Evolutionary conservation across 2,329 filamentous ascomycete genomes (phyloP).

Genomic region (Lasiodiplodia theobromae): DNA sequence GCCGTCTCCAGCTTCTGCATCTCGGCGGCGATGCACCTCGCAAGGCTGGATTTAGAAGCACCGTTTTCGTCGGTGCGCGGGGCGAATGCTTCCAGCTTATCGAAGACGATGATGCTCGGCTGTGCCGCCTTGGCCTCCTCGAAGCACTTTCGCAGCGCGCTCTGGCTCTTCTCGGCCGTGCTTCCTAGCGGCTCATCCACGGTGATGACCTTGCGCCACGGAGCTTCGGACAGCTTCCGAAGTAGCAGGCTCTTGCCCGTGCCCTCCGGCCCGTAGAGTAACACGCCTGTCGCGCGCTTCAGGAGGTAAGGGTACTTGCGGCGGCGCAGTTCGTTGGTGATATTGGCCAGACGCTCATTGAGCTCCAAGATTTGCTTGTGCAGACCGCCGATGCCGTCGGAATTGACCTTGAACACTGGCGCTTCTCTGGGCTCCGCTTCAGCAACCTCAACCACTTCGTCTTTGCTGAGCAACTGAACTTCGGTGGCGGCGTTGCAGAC

Average conservation of each 20-base stretch:
- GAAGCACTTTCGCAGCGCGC: constrained; percentile 72
- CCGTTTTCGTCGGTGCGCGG: constrained; percentile 60
- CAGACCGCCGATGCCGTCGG: constrained; percentile 71
- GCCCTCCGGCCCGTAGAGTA: constrained; percentile 82
- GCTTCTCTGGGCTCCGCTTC: constrained; percentile 28
- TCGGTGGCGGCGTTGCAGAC: constrained; percentile 40
- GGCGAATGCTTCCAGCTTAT: constrained; percentile 76
- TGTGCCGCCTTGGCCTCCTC: constrained; percentile 71
- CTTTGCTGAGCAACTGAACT: constrained; percentile 36
- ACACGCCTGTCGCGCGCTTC: constrained; percentile 58
- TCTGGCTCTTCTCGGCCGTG: constrained; percentile 52
- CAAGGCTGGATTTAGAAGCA: background rate
- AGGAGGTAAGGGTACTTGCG: constrained; percentile 23
- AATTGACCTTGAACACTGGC: constrained; percentile 30
- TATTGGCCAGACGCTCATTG: constrained; percentile 67
- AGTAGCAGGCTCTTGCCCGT: constrained; percentile 85
- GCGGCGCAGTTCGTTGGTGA: constrained; percentile 33
- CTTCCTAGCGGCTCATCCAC: constrained; percentile 57
- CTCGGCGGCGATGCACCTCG: constrained; percentile 26
- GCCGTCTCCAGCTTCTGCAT: constrained; percentile 38
- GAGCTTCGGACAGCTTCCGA: constrained; percentile 66
- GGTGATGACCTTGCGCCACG: constrained; percentile 74
- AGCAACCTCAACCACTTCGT: constrained; percentile 16
- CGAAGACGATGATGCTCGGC: constrained; percentile 81
- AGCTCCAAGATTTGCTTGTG: constrained; percentile 68